Evolutionary conservation across 108 stramenopile genomes (phyloP).

Genomic region (Aurantiochytrium sp.): DNA sequence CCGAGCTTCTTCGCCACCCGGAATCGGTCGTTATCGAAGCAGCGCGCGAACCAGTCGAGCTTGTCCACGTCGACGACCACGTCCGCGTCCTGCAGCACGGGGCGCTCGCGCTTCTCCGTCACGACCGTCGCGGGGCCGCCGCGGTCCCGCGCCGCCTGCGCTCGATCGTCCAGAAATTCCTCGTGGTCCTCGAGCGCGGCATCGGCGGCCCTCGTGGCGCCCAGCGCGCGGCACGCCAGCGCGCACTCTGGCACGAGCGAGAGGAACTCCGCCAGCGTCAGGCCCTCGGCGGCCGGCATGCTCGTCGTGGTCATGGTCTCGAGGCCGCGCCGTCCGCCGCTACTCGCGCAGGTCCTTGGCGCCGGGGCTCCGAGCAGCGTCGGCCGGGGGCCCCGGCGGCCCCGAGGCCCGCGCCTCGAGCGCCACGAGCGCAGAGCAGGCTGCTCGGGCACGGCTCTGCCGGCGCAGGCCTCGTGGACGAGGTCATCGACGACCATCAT

Average conservation of each 20-base stretch:
- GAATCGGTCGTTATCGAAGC: neutral
- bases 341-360: no score
- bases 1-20: neutral
- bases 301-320: no score
- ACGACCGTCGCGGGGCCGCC: neutral
- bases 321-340: no score
- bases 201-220: neutral
- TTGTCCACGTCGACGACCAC: neutral
- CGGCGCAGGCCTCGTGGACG: no score
- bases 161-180: neutral
- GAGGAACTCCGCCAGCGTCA: neutral
- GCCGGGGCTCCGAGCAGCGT: no score
- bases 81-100: neutral
- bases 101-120: neutral
- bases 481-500: no score
- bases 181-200: neutral
- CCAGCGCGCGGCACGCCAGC: neutral
- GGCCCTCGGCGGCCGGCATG: neutral
- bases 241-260: neutral
- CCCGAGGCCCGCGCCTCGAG: no score
- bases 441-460: no score
- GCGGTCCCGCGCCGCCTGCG: neutral
- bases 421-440: no score
- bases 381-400: no score
- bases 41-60: neutral